phyloP scores from a whole-genome alignment of 2,329 filamentous ascomycete genomes.

The Paracamarosporium sp. region DNA sequence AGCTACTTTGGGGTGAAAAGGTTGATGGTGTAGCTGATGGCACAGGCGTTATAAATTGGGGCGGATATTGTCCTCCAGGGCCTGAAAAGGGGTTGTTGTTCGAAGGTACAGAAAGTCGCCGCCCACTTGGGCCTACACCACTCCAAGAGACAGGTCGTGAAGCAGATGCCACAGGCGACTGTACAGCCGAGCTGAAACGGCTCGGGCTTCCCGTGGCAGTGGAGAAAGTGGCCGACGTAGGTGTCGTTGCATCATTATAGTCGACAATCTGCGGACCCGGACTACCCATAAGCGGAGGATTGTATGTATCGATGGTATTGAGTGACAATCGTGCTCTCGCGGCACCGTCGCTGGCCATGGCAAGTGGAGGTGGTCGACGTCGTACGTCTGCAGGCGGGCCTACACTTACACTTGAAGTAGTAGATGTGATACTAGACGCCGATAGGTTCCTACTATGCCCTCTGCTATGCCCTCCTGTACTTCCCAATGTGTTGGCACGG shows the following conservation, averaged over 20 bases:
- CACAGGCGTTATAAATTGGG: slow-evolving; percentile 62
- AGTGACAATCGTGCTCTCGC: slow-evolving; percentile 63
- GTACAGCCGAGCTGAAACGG: slow-evolving; percentile 70
- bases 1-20: slow-evolving; percentile 65
- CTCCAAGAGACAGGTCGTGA: slow-evolving; percentile 78
- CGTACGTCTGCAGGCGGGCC: slow-evolving; percentile 57
- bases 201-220: slow-evolving; percentile 75
- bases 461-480: slow-evolving; percentile 71
- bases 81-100: slow-evolving; percentile 76
- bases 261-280: slow-evolving; percentile 69
- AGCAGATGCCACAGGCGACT: slow-evolving; percentile 75
- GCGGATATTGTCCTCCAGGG: slow-evolving; percentile 66
- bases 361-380: slow-evolving; percentile 78
- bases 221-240: slow-evolving; percentile 83
- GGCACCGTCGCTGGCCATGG: slow-evolving; percentile 76
- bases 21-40: slow-evolving; percentile 61
- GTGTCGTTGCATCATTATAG: slow-evolving; percentile 79
- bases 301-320: slow-evolving; percentile 67
- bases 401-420: slow-evolving; percentile 70
- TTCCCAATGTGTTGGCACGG: slow-evolving; percentile 78
- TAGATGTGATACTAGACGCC: slow-evolving; percentile 83
- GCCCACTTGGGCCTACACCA: slow-evolving; percentile 69
- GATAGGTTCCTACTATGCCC: slow-evolving; percentile 88
- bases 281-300: slow-evolving; percentile 66
- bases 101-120: slow-evolving; percentile 83